Base-by-base conservation (phyloP, 768 basidiomycete genomes). In the Mycena epipterygia region DNA sequence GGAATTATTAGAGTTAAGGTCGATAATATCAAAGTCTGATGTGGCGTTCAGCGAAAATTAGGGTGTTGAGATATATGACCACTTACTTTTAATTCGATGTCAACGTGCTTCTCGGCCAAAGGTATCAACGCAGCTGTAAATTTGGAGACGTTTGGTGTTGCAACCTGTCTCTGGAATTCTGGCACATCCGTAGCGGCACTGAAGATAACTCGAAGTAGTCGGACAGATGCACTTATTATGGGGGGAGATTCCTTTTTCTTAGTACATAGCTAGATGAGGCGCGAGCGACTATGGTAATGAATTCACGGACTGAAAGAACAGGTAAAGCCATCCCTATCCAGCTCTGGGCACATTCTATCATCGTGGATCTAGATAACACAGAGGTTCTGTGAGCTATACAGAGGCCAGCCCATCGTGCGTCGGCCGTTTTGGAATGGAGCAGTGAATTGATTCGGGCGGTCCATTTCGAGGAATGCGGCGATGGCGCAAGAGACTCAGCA, bases 161-260 rank as follows among this genome's bases (percentile, higher is more conserved):
- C 88, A 5, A 95, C 83, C 79, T 95, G 94, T 76, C 95, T 85
- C 76, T 95, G 93, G 79, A 95, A 95, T 79, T 95, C 95, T 33
- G 90, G 83, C n/a, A 88, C 82, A 77, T 89, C 88, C 27, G 81
- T 81, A 2, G 91, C 89, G 60, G 81, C 82, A 30, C 85, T 87
- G 75, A 95, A 92, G 5, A 96, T 85, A 25, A 85, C 80, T 46
- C 87, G 79, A 55, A 93, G 75, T 21, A 95, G 88, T 51, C 90
- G 85, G n/a, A 93, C 86, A 16, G 89, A 84, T 5, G 89, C 90
- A 77, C 89, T 93, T 42, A 90, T 66, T 13, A 84, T 84, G 30
- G 93, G 89, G 2, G 80, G 23, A 4, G 90, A 82, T 81, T 95
- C 93, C 73, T 87, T 87, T 89, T 89, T 93, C 93, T 93, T 85